Percentiles rank a stretch among this genome's conserved stretches.
phyloP scores from a whole-genome alignment of 2,329 filamentous ascomycete genomes.

The Ophiocordyceps robertsii region DNA sequence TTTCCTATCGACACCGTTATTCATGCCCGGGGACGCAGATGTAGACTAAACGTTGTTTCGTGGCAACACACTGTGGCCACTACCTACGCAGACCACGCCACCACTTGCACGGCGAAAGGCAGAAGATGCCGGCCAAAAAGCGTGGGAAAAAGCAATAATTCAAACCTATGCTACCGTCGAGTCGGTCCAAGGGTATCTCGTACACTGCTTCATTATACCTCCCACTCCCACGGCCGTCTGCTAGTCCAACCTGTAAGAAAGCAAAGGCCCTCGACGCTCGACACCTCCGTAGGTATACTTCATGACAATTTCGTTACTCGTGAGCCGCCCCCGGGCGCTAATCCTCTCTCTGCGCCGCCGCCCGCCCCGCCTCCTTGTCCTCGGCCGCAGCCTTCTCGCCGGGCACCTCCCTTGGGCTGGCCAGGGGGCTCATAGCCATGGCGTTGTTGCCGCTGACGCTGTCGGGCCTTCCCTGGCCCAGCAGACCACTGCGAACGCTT shows the following conservation, averaged over 20 bases:
- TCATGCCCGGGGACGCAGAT: too few species aligned
- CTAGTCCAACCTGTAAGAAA: not conserved
- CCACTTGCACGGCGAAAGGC: too few species aligned
- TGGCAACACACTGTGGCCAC: too few species aligned
- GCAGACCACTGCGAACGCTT: constrained; percentile 63
- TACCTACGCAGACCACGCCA: too few species aligned
- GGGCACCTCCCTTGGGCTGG: constrained; percentile 36
- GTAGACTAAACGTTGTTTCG: too few species aligned
- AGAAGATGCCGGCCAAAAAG: too few species aligned
- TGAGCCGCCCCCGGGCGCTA: not conserved
- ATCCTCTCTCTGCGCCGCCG: not conserved
- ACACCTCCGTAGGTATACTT: too few species aligned
- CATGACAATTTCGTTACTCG: too few species aligned
- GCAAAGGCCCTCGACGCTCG: not conserved
- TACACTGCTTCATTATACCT: not conserved
- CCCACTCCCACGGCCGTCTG: not conserved
- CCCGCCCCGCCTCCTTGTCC: not conserved
- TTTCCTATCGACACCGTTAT: too few species aligned
- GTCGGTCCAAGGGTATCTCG: not conserved
- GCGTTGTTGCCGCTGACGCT: constrained; percentile 68
- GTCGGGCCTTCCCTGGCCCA: constrained; percentile 69
- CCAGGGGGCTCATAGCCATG: constrained; percentile 46
- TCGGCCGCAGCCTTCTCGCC: constrained; percentile 19
- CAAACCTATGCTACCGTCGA: too few species aligned
- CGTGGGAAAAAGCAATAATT: too few species aligned